Conservation (phyloP, 495 filamentous ascomycete genomes). For the Jackrogersella minutella region DNA sequence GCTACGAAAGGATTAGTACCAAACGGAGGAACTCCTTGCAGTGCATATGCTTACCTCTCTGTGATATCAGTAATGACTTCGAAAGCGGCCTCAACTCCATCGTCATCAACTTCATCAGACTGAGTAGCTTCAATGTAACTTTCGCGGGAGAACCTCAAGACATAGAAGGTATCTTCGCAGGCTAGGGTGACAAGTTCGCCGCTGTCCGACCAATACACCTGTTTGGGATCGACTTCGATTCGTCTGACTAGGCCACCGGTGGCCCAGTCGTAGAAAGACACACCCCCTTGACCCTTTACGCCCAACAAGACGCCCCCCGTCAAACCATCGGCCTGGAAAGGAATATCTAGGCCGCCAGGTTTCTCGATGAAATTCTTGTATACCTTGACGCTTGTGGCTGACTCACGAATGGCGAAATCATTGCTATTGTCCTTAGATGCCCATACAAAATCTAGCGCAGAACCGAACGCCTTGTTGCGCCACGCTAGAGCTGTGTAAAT, state of each 20-base stretch:
- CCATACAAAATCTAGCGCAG: constrained; percentile 96
- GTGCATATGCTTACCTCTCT: constrained; percentile 66
- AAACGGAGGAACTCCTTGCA: not conserved
- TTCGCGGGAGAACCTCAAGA: constrained; percentile 88
- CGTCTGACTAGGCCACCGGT: constrained; percentile 86
- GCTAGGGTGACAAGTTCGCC: constrained; percentile 93
- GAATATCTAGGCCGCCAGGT: constrained; percentile 86
- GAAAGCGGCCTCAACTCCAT: constrained; percentile 97
- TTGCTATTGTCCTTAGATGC: constrained; percentile 97
- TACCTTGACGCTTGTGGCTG: constrained; percentile 89
- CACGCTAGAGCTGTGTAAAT: constrained; percentile 97
- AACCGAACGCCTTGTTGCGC: constrained; percentile 97
- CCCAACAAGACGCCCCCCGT: constrained; percentile 91
- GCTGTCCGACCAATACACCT: constrained; percentile 97
- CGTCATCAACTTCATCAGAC: constrained; percentile 84
- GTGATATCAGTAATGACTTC: constrained; percentile 95
- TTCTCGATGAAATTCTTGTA: constrained; percentile 99
- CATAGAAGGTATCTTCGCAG: constrained; percentile 95
- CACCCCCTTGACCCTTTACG: constrained; percentile 91
- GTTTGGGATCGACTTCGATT: constrained; percentile 92
- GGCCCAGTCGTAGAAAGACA: constrained; percentile 97
- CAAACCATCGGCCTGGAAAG: constrained; percentile 93
- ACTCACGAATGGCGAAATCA: constrained; percentile 97
- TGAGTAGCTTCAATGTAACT: constrained; percentile 84
- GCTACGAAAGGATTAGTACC: constrained; percentile 50